Conservation (phyloP, 108 stramenopile genomes). For the Fistulifera pelliculosa region DNA sequence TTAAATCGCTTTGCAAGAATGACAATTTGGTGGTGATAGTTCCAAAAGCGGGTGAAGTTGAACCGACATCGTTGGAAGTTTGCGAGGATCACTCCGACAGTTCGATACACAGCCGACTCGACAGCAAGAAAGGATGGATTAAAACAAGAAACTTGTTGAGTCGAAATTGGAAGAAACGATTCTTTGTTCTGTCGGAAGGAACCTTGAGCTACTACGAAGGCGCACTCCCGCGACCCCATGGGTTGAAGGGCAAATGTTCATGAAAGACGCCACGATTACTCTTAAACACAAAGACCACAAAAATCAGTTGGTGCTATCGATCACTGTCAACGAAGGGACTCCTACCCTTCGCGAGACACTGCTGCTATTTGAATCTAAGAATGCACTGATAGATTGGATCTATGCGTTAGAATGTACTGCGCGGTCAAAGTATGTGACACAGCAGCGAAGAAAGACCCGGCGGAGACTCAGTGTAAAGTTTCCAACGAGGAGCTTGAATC, state of each 20-base stretch:
- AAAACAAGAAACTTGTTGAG: conserved; percentile 40
- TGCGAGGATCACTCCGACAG: conserved; percentile 21
- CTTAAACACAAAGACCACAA: conserved; percentile 43
- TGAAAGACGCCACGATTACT: conserved; percentile 36
- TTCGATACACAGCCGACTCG: conserved; percentile 8
- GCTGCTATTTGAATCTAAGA: conserved; percentile 51
- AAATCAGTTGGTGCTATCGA: too few species aligned
- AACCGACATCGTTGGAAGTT: conserved; percentile 56
- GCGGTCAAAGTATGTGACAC: conserved; percentile 10
- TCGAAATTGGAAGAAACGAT: conserved; percentile 45
- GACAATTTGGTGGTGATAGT: conserved; percentile 54
- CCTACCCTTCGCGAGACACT: conserved; percentile 31
- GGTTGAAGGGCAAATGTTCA: conserved; percentile 38
- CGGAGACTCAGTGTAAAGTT: not conserved
- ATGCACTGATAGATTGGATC: conserved; percentile 39
- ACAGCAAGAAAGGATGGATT: conserved; percentile 46
- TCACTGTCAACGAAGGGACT: too few species aligned
- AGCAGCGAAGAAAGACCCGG: not conserved
- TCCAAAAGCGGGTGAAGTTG: conserved; percentile 55
- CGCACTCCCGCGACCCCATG: conserved; percentile 47
- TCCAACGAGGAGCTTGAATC: too few species aligned
- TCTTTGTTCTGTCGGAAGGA: conserved; percentile 51
- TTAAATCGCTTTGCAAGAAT: conserved; percentile 60
- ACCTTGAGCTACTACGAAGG: conserved; percentile 54
- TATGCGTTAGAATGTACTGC: conserved; percentile 33